These are phyloP conservation scores for Volvox carteri DNA, from an alignment of 163 green algal species.

Conservation along the genomic window DNA sequence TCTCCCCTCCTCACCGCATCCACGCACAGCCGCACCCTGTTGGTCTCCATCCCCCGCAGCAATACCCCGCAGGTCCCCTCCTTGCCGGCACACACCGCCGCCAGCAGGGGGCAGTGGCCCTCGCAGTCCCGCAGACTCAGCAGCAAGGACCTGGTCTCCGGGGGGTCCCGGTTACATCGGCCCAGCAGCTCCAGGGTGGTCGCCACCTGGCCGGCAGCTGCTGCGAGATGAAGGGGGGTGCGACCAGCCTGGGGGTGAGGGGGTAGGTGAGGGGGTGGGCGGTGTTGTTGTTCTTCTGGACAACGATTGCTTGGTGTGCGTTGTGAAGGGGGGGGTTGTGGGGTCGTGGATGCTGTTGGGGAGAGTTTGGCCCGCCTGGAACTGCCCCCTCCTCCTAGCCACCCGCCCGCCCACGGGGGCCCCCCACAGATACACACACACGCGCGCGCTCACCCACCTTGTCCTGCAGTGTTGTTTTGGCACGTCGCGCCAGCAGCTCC, in stretches of 20 bases:
- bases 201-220: not conserved
- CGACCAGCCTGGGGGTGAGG: constrained; percentile 4
- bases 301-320: too few relatives aligned
- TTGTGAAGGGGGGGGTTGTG: too few relatives aligned
- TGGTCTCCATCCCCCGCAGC: not conserved
- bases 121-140: constrained; percentile 3
- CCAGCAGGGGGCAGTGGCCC: constrained; percentile 11
- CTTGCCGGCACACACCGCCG: constrained; percentile 8
- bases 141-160: not conserved
- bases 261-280: not conserved
- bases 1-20: not conserved
- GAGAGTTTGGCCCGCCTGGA: too few relatives aligned
- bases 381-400: too few relatives aligned
- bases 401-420: too few relatives aligned
- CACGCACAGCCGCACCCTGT: not conserved
- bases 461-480: constrained; percentile 8
- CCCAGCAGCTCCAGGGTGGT: constrained; percentile 8
- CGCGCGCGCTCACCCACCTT: too few relatives aligned
- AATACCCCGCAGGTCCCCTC: constrained; percentile 1
- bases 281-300: too few relatives aligned
- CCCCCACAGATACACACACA: too few relatives aligned
- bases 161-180: not conserved
- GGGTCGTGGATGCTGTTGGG: too few relatives aligned
- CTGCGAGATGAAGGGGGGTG: constrained; percentile 16
- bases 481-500: constrained; percentile 43